Conservation (phyloP, 108 stramenopile species). For the Skeletonema potamos region DNA sequence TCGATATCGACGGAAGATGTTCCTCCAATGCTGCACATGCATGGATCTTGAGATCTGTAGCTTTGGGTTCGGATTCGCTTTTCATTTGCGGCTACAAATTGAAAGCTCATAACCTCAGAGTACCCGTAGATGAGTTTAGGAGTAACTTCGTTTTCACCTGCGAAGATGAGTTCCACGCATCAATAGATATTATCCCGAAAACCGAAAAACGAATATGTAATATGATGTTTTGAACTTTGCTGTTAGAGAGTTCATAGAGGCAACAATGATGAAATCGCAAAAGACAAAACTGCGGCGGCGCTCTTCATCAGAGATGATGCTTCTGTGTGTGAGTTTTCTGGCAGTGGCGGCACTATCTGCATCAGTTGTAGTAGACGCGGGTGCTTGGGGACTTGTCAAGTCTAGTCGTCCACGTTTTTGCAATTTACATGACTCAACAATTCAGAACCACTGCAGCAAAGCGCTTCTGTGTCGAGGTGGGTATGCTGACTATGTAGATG, state of each 20-base stretch:
- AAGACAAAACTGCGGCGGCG: not conserved
- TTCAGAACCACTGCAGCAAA: not conserved
- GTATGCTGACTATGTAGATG: slow-evolving; percentile 32
- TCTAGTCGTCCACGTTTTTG: not conserved
- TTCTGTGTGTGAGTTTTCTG: not conserved
- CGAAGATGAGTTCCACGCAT: not conserved
- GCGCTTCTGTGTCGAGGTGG: slow-evolving; percentile 15
- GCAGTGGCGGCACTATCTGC: not conserved
- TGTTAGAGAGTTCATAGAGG: not conserved
- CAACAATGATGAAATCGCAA: not conserved
- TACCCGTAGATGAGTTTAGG: not conserved
- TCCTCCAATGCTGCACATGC: not conserved
- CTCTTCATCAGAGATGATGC: not conserved
- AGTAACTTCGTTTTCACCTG: not conserved
- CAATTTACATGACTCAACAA: not conserved
- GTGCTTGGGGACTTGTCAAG: not conserved
- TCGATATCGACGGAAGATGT: too few species aligned
- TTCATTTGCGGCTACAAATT: not conserved
- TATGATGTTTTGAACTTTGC: too few species aligned
- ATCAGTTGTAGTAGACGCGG: not conserved
- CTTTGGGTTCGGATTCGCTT: not conserved
- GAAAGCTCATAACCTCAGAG: not conserved
- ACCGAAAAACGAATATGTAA: too few species aligned
- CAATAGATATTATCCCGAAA: too few species aligned
- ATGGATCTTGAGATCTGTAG: too few species aligned